Conservation (phyloP, 2,329 filamentous ascomycete genomes). For the Sclerotinia trifoliorum region DNA sequence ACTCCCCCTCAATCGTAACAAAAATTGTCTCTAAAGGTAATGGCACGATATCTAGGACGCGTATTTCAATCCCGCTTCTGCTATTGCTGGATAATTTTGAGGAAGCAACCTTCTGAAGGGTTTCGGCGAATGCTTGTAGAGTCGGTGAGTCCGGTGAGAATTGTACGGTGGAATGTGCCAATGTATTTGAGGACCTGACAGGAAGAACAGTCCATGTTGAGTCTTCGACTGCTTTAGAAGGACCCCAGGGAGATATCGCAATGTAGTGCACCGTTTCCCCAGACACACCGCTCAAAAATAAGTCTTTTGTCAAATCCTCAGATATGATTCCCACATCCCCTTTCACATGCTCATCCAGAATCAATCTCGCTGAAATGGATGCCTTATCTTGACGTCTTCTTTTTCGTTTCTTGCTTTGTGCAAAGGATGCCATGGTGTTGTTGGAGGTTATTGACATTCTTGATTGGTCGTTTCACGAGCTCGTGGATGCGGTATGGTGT, state of each 20-base stretch:
- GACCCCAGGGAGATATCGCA: conserved; percentile 72
- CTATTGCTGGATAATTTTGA: conserved; percentile 71
- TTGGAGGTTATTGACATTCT: conserved; percentile 13
- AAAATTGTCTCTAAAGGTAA: conserved; percentile 81
- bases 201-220: conserved; percentile 84
- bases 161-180: conserved; percentile 75
- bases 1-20: conserved; percentile 78
- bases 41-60: conserved; percentile 76
- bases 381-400: conserved; percentile 67
- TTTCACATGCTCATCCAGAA: conserved; percentile 81
- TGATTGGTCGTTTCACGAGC: background rate
- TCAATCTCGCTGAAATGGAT: conserved; percentile 73
- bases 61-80: conserved; percentile 78
- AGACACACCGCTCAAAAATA: conserved; percentile 63
- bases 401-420: conserved; percentile 43
- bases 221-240: conserved; percentile 55
- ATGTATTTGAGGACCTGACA: conserved; percentile 59
- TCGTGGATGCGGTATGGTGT: conserved; percentile 2
- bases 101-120: conserved; percentile 69
- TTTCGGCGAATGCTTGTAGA: conserved; percentile 75
- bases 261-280: conserved; percentile 55
- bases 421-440: background rate
- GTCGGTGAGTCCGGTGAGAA: conserved; percentile 70
- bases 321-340: conserved; percentile 85
- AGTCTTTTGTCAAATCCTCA: conserved; percentile 77